These are phyloP conservation scores for Nannochloris sp. DNA, from an alignment of 139 green algal genomes.

Conservation along the genomic window DNA sequence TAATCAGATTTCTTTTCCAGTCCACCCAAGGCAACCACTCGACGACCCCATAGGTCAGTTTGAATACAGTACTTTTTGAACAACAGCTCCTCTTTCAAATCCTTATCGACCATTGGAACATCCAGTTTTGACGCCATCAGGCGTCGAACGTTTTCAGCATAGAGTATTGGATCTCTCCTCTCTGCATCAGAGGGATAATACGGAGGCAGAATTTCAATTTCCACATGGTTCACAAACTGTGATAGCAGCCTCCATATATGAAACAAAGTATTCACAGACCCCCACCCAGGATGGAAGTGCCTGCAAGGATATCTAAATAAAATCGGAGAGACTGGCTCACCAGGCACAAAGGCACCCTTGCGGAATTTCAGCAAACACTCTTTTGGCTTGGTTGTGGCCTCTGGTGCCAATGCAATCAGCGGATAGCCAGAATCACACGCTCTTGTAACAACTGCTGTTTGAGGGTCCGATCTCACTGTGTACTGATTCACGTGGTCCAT, in stretches of 20 bases:
- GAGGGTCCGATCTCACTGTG: slow-evolving; percentile 13
- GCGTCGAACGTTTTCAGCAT: slow-evolving; percentile 33
- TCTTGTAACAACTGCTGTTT: slow-evolving; percentile 20
- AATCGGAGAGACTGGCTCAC: slow-evolving; percentile 34
- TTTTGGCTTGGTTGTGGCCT: slow-evolving; percentile 40
- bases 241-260: slow-evolving; percentile 32
- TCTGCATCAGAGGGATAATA: slow-evolving; percentile 28
- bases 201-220: slow-evolving; percentile 20
- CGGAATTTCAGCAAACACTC: slow-evolving; percentile 40
- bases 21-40: neutral
- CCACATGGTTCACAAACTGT: slow-evolving; percentile 13
- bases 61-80: neutral
- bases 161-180: slow-evolving; percentile 22
- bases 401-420: slow-evolving; percentile 33
- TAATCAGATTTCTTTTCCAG: no score
- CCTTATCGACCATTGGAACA: neutral
- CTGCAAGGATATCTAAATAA: slow-evolving; percentile 32
- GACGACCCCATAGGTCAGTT: neutral
- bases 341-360: slow-evolving; percentile 32
- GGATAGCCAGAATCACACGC: slow-evolving; percentile 17
- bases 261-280: slow-evolving; percentile 19
- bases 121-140: slow-evolving; percentile 21
- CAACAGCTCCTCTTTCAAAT: neutral
- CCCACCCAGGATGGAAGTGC: slow-evolving; percentile 36
- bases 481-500: slow-evolving; percentile 20